A percentile compares a stretch with the other conserved stretches of the same genome.
phyloP scores from a whole-genome alignment of 163 green algal species.

The Dunaliella salina region DNA sequence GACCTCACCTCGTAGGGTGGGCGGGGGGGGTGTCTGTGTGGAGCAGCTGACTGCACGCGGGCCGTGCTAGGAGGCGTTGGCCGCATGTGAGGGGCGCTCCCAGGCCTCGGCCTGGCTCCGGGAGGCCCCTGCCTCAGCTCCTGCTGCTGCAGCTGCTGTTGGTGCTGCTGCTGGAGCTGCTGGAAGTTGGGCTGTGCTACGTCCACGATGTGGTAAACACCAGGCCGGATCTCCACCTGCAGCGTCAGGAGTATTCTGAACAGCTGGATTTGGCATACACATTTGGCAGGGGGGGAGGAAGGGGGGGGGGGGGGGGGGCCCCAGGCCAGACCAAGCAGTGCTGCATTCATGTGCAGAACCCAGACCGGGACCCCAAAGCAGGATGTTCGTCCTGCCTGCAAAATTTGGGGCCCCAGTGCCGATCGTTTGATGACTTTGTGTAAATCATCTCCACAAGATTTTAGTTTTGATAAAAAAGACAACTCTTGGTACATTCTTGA shows the following conservation, averaged over 20 bases:
- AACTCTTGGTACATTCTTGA: too few species aligned
- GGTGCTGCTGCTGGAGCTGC: slow-evolving; percentile 8
- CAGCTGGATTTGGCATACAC: too few species aligned
- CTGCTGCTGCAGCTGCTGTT: slow-evolving; percentile 1
- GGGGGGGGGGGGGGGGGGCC: too few species aligned
- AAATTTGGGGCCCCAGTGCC: too few species aligned
- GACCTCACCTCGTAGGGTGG: neutral
- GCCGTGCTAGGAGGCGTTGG: neutral
- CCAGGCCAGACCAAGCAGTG: too few species aligned
- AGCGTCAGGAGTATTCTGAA: neutral
- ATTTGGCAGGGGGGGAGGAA: too few species aligned
- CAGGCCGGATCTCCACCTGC: slow-evolving; percentile 29
- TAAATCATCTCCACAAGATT: too few species aligned
- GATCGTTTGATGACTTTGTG: too few species aligned
- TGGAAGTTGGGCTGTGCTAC: neutral
- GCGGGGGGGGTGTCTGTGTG: neutral
- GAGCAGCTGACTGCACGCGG: neutral
- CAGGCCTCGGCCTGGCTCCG: neutral
- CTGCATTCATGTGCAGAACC: too few species aligned
- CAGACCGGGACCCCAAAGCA: too few species aligned
- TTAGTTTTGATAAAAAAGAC: too few species aligned
- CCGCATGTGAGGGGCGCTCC: slow-evolving; percentile 1
- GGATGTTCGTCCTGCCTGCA: too few species aligned
- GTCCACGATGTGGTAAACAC: slow-evolving; percentile 28
- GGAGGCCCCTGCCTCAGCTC: neutral